Evolutionary conservation across 192 early-diverging fungal species (phyloP).

Genomic region (Jimgerdemannia flammicorona): DNA sequence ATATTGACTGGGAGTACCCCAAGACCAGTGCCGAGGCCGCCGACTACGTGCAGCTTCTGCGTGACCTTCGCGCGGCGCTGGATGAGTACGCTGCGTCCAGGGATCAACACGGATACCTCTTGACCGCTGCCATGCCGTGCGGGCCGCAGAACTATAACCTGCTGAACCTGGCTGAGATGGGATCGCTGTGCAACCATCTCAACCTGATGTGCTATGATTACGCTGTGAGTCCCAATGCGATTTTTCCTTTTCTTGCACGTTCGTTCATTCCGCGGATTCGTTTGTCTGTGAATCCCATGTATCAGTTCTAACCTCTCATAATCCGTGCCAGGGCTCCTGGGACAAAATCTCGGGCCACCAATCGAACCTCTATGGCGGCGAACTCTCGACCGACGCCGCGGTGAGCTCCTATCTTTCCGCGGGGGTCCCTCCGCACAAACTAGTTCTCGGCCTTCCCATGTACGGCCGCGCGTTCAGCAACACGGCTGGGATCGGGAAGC

Average conservation of each 20-base stretch:
- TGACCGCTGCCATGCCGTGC: conserved; percentile 67
- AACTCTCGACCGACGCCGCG: conserved; percentile 61
- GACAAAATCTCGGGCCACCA: conserved; percentile 76
- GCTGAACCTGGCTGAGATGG: conserved; percentile 56
- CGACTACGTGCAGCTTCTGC: conserved; percentile 77
- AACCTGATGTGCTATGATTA: conserved; percentile 93
- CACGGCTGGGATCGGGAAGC: conserved; percentile 62
- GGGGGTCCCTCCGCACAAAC: conserved; percentile 78
- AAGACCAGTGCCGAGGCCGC: conserved; percentile 68
- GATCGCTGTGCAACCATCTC: conserved; percentile 68
- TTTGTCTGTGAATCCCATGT: too few relatives aligned
- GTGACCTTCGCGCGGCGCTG: conserved; percentile 64
- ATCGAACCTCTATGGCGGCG: conserved; percentile 70
- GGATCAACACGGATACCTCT: conserved; percentile 42
- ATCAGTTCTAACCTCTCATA: too few relatives aligned
- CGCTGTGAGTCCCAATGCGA: not conserved
- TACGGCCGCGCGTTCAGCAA: conserved; percentile 94
- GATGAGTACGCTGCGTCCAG: conserved; percentile 43
- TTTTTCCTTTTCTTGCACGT: not conserved
- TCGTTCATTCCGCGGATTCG: too few relatives aligned
- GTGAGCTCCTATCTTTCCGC: conserved; percentile 64
- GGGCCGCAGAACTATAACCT: conserved; percentile 59
- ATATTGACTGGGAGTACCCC: conserved; percentile 83
- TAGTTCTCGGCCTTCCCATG: conserved; percentile 87
- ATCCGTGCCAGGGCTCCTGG: conserved; percentile 49